phyloP scores from a whole-genome alignment of 2,329 filamentous ascomycete genomes.

The Bipolaris oryzae region DNA sequence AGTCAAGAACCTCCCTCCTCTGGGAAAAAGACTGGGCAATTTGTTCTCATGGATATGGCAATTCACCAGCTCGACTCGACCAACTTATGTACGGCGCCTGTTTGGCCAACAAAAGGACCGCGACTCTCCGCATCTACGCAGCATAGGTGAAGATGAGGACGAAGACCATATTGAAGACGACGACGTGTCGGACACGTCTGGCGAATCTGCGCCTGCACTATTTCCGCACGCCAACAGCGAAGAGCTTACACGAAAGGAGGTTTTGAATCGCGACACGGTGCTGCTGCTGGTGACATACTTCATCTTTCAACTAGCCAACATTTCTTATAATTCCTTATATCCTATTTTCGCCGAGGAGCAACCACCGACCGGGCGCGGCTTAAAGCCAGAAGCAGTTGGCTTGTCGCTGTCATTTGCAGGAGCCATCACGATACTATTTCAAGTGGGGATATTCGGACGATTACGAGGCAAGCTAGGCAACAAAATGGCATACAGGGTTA shows the following conservation, averaged over 20 bases:
- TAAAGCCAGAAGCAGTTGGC: constrained; percentile 82
- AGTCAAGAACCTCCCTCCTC: constrained; percentile 64
- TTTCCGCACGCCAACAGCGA: constrained; percentile 51
- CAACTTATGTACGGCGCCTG: constrained; percentile 62
- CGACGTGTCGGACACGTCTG: constrained; percentile 47
- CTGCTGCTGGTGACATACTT: constrained; percentile 84
- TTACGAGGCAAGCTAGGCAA: constrained; percentile 83
- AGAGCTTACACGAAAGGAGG: constrained; percentile 59
- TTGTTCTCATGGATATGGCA: constrained; percentile 74
- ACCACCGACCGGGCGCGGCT: constrained; percentile 75
- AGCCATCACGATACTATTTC: constrained; percentile 84
- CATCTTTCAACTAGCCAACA: constrained; percentile 91
- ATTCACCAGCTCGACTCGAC: constrained; percentile 64
- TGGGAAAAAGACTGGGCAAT: constrained; percentile 63
- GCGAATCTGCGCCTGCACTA: constrained; percentile 45
- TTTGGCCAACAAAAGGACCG: constrained; percentile 34
- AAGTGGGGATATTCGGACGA: constrained; percentile 81
- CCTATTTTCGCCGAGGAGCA: constrained; percentile 85
- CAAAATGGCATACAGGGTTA: constrained; percentile 78
- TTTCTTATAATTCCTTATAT: constrained; percentile 93
- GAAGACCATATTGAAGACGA: constrained; percentile 54
- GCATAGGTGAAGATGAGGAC: constrained; percentile 29
- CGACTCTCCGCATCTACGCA: constrained; percentile 42
- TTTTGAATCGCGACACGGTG: constrained; percentile 81
- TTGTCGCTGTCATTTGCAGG: constrained; percentile 85